Evolutionary conservation across 2,329 filamentous ascomycete species (phyloP).

Genomic region (Diaporthe citri): DNA sequence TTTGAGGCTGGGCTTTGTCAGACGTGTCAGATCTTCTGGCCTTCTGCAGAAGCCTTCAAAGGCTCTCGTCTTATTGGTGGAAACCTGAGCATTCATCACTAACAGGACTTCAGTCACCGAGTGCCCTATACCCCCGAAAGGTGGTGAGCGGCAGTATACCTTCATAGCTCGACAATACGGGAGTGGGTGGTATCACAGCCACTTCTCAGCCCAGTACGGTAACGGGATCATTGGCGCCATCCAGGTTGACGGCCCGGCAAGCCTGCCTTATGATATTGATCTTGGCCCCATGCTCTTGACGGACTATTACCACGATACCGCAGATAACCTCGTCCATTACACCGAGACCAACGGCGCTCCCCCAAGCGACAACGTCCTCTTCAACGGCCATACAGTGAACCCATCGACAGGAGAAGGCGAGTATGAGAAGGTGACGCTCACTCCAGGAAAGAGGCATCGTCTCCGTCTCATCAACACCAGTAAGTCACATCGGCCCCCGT

Average conservation of each 20-base stretch:
- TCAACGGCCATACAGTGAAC: constrained; percentile 58
- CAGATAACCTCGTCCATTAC: constrained; percentile 46
- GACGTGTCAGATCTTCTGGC: background rate
- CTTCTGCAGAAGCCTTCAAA: background rate
- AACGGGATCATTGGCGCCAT: constrained; percentile 64
- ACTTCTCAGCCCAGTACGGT: constrained; percentile 59
- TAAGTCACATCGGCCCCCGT: background rate
- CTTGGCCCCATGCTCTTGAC: constrained; percentile 62
- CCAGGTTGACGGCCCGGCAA: constrained; percentile 60
- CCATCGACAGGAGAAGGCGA: constrained; percentile 47
- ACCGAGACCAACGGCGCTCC: constrained; percentile 47
- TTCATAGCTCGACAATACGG: constrained; percentile 56
- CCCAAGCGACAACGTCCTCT: constrained; percentile 56
- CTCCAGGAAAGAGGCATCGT: constrained; percentile 60
- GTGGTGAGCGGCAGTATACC: constrained; percentile 50
- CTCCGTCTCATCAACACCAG: constrained; percentile 63
- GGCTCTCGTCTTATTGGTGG: too few species aligned
- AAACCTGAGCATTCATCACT: background rate
- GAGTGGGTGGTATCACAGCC: constrained; percentile 59
- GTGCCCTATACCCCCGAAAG: constrained; percentile 54
- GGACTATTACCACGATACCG: constrained; percentile 62
- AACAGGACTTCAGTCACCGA: constrained; percentile 49
- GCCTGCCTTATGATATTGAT: constrained; percentile 63
- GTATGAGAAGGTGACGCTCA: constrained; percentile 53
- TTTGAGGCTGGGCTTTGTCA: background rate